phyloP scores from a whole-genome alignment of 1,284 basidiomycete genomes.

The Ceratobasidium sp. region DNA sequence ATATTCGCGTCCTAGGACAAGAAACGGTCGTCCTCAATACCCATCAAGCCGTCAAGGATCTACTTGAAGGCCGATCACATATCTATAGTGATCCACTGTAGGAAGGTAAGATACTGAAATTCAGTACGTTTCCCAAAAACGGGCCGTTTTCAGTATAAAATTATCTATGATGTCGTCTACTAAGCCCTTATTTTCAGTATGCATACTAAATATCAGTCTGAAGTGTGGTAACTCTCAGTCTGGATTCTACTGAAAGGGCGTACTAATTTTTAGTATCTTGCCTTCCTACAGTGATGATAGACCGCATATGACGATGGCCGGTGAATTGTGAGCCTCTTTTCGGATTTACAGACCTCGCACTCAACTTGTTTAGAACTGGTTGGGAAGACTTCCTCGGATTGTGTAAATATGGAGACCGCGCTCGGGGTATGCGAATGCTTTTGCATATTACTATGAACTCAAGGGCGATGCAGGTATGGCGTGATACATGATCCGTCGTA shows the following conservation, averaged over 20 bases:
- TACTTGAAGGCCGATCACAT: slow-evolving; percentile 31
- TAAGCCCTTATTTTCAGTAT: no score
- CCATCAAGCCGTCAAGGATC: slow-evolving; percentile 30
- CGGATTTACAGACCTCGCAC: neutral
- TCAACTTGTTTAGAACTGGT: neutral
- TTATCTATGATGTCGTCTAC: no score
- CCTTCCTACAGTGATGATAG: no score
- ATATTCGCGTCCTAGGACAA: slow-evolving; percentile 22
- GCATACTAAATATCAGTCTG: no score
- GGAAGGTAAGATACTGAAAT: no score
- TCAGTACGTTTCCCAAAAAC: no score
- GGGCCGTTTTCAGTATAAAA: no score
- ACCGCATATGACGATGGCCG: slow-evolving; percentile 7
- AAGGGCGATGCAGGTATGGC: slow-evolving; percentile 13
- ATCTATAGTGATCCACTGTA: slow-evolving; percentile 32
- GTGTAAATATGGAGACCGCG: neutral
- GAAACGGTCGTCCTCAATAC: slow-evolving; percentile 38
- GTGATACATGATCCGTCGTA: neutral
- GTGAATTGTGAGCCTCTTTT: slow-evolving; percentile 10
- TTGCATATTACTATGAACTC: slow-evolving; percentile 16
- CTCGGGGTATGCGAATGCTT: slow-evolving; percentile 5
- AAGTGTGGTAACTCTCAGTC: no score
- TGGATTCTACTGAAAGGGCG: no score
- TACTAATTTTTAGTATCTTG: no score
- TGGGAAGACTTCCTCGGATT: slow-evolving; percentile 16